Percentiles rank a stretch among this genome's conserved stretches.
phyloP scores from a whole-genome alignment of 768 basidiomycete species.

The Trichaptum fuscoviolaceum region DNA sequence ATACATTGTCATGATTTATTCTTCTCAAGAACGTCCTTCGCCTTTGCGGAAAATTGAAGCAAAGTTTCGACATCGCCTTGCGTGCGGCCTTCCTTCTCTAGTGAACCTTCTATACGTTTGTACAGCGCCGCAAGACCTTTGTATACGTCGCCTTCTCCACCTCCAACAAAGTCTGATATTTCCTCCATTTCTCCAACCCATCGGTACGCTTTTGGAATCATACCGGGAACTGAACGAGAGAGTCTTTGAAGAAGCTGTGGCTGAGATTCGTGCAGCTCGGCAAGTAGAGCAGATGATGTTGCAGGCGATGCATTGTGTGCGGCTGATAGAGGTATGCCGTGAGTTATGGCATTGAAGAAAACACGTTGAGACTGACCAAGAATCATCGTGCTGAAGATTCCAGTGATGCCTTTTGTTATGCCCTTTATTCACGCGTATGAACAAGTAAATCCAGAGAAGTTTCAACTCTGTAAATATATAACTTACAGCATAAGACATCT shows the following conservation, averaged over 20 bases:
- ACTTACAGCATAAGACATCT: slow-evolving; percentile 21
- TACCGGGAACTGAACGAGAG: slow-evolving; percentile 33
- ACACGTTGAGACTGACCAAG: slow-evolving; percentile 13
- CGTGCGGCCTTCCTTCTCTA: slow-evolving; percentile 28
- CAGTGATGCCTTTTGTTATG: slow-evolving; percentile 18
- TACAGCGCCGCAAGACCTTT: slow-evolving; percentile 43
- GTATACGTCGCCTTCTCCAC: slow-evolving; percentile 38
- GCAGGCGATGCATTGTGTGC: slow-evolving; percentile 54
- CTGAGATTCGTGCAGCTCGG: slow-evolving; percentile 44
- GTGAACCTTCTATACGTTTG: slow-evolving; percentile 35
- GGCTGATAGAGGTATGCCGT: slow-evolving; percentile 28
- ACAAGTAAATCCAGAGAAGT: background rate
- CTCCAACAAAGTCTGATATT: slow-evolving; percentile 46
- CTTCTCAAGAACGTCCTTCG: slow-evolving; percentile 4
- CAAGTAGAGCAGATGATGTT: slow-evolving; percentile 51
- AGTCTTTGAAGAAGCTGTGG: slow-evolving; percentile 38
- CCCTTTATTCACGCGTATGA: slow-evolving; percentile 9
- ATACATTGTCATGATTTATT: background rate
- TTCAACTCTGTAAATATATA: too few species aligned
- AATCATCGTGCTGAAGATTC: slow-evolving; percentile 15
- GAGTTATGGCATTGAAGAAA: background rate
- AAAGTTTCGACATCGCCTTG: slow-evolving; percentile 12
- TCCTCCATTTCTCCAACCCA: slow-evolving; percentile 64
- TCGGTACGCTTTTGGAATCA: slow-evolving; percentile 60
- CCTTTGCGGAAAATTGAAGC: slow-evolving; percentile 9